Conservation (phyloP, 805 yeast genomes). For the Sugiyamaella qingdaonensis region DNA sequence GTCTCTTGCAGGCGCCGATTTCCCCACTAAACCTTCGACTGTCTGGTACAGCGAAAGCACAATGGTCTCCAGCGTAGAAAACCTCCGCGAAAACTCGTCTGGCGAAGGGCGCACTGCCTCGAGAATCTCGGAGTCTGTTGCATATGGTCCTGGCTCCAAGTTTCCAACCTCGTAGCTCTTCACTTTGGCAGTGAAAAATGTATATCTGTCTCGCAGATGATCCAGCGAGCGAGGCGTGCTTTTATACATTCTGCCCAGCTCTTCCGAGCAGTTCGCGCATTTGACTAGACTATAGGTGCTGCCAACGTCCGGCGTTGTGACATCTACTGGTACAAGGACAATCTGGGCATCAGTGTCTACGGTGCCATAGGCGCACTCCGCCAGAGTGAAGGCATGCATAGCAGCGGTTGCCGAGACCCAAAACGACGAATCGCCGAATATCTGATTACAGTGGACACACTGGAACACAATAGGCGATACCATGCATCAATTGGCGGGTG, state of each 20-base stretch:
- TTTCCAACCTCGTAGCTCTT: conserved; percentile 25
- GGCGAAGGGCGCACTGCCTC: conserved; percentile 12
- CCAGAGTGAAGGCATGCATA: conserved; percentile 22
- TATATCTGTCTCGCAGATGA: conserved; percentile 23
- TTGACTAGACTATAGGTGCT: conserved; percentile 21
- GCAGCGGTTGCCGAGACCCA: conserved; percentile 25
- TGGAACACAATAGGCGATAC: conserved; percentile 27
- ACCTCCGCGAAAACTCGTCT: conserved; percentile 14
- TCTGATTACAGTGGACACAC: conserved; percentile 23
- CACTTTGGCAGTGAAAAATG: conserved; percentile 22
- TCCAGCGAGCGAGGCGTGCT: conserved; percentile 27
- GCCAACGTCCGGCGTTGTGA: conserved; percentile 21
- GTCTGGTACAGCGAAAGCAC: conserved; percentile 10
- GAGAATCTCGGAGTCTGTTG: conserved; percentile 7
- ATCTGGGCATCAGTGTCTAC: conserved; percentile 11
- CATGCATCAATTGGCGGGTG: not conserved
- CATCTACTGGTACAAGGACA: conserved; percentile 11
- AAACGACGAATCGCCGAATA: conserved; percentile 26
- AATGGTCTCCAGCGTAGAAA: conserved; percentile 18
- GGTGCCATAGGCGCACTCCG: conserved; percentile 13
- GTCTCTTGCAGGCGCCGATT: too few species aligned
- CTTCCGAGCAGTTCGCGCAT: conserved; percentile 20
- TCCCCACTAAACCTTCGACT: conserved; percentile 5
- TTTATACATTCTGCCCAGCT: conserved; percentile 25
- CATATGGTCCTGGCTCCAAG: not conserved